Conservation (phyloP, 192 early-diverging fungal genomes). For the Tieghemiomyces parasiticus region DNA sequence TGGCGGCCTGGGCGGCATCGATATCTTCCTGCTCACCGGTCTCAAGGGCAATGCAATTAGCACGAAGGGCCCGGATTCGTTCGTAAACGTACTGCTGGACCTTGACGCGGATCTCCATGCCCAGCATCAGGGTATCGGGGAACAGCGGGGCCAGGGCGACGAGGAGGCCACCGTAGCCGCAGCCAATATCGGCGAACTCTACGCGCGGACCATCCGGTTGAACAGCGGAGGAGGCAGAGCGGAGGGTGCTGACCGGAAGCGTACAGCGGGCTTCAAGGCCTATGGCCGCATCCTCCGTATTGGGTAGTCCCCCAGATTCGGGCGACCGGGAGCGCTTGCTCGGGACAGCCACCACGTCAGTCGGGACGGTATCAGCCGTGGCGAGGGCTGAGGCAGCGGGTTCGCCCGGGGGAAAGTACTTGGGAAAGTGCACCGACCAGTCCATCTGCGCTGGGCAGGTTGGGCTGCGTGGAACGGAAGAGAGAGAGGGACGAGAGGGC, state of each 20-base stretch:
- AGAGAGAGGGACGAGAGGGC: neutral
- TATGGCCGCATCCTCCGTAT: neutral
- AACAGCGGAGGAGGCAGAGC: neutral
- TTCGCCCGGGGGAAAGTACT: conserved; percentile 35
- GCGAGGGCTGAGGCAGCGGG: neutral
- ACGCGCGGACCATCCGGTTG: conserved; percentile 27
- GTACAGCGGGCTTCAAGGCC: neutral
- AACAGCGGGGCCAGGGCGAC: conserved; percentile 79
- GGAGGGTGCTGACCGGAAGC: neutral
- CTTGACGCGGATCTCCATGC: conserved; percentile 97
- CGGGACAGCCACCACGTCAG: conserved; percentile 12
- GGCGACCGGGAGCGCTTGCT: conserved; percentile 11
- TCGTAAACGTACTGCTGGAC: conserved; percentile 85
- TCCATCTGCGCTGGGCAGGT: conserved; percentile 64
- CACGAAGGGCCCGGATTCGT: conserved; percentile 73
- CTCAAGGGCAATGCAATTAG: no score
- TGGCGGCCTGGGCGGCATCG: conserved; percentile 12
- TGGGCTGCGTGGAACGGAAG: conserved; percentile 31
- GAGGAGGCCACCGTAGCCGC: conserved; percentile 91
- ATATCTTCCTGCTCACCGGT: conserved; percentile 32
- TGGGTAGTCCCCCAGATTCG: neutral
- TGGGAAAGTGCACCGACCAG: conserved; percentile 82
- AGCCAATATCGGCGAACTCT: conserved; percentile 97
- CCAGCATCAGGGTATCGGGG: conserved; percentile 85
- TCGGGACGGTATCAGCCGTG: conserved; percentile 10